phyloP scores from a whole-genome alignment of 805 yeast genomes.

The Hanseniaspora pseudoguilliermondii region DNA sequence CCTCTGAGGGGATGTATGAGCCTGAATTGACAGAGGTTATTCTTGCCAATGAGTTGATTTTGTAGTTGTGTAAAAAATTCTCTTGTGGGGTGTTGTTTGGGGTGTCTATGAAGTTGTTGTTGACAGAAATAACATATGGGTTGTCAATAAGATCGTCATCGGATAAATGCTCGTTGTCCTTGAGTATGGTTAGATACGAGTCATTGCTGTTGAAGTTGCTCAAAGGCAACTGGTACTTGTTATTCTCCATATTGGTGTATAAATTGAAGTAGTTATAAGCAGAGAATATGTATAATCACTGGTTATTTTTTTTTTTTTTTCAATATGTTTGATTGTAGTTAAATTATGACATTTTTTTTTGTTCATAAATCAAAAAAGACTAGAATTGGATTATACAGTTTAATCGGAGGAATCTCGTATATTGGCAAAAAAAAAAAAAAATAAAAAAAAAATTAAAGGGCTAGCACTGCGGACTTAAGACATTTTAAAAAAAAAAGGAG shows the following conservation, averaged over 20 bases:
- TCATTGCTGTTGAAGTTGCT: slow-evolving; percentile 2
- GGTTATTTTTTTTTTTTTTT: not conserved
- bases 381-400: no score
- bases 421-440: no score
- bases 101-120: not conserved
- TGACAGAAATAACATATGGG: slow-evolving; percentile 4
- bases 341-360: no score
- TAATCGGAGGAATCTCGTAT: no score
- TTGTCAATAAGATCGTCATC: not conserved
- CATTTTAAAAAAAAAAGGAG: no score
- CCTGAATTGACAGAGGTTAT: slow-evolving; percentile 12
- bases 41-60: slow-evolving; percentile 1
- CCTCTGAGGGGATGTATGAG: slow-evolving; percentile 5
- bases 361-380: no score
- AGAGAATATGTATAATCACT: no score
- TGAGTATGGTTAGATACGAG: not conserved
- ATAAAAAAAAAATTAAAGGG: no score
- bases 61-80: not conserved
- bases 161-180: not conserved
- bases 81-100: not conserved
- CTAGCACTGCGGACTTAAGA: no score
- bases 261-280: not conserved
- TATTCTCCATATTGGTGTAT: not conserved
- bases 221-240: not conserved
- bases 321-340: no score